Evolutionary conservation across 306 rosid genomes (phyloP).

Genomic region (Amphicarpaea edgeworthii): DNA sequence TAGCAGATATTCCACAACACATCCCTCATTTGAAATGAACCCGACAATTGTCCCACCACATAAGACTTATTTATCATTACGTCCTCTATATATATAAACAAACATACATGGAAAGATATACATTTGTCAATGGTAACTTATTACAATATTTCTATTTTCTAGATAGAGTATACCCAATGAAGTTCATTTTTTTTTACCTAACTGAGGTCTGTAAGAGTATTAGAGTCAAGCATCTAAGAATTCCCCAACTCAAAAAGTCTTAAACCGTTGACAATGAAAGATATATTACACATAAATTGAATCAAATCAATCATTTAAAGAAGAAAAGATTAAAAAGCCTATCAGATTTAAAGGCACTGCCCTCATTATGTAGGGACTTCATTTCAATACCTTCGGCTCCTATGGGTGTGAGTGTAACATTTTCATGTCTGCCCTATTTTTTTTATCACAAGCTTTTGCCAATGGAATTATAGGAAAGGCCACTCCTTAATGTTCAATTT

Average conservation of each 20-base stretch:
- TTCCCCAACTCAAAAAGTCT: neutral
- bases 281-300: neutral
- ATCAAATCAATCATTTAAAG: neutral
- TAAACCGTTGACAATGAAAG: neutral
- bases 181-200: neutral
- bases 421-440: neutral
- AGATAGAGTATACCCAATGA: neutral
- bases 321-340: neutral
- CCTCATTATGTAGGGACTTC: conserved; percentile 27
- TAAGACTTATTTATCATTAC: neutral
- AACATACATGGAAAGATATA: too few relatives aligned
- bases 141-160: neutral
- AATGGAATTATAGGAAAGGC: neutral
- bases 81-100: neutral
- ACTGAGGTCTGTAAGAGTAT: neutral
- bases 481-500: neutral
- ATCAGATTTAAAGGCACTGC: neutral
- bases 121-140: neutral
- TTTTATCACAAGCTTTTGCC: neutral
- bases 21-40: neutral
- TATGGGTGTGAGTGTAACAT: neutral
- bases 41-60: neutral
- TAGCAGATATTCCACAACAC: neutral
- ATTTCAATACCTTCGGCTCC: conserved; percentile 15
- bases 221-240: neutral